Evolutionary conservation across 164 flowering plant species (phyloP).

Genomic region (Echeveria elegans): DNA sequence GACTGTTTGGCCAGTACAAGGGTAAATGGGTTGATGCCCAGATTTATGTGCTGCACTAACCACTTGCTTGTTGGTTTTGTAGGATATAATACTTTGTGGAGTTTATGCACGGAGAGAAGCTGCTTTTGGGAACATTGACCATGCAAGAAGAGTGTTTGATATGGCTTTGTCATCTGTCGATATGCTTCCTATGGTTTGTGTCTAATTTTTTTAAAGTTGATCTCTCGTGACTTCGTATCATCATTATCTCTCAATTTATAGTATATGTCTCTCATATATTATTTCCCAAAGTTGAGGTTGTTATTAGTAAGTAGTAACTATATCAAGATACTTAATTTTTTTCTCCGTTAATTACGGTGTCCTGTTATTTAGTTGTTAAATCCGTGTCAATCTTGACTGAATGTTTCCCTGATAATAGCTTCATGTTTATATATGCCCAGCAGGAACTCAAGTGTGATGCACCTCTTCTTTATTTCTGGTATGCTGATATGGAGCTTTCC

Average conservation of each 20-base stretch:
- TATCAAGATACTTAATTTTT: too few species aligned
- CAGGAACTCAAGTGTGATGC: slow-evolving; percentile 59
- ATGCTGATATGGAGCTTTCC: slow-evolving; percentile 72
- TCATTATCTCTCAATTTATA: background rate
- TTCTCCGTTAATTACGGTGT: too few species aligned
- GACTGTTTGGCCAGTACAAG: too few species aligned
- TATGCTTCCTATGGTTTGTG: slow-evolving; percentile 59
- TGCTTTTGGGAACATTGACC: slow-evolving; percentile 62
- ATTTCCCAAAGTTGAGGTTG: background rate
- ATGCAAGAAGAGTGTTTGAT: slow-evolving; percentile 87
- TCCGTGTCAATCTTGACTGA: too few species aligned
- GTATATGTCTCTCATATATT: background rate
- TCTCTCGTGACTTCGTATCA: background rate
- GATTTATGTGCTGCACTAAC: background rate
- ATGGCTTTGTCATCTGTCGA: slow-evolving; percentile 79
- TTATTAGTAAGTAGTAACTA: background rate
- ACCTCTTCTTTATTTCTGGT: slow-evolving; percentile 79
- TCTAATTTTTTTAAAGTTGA: background rate
- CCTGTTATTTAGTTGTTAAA: too few species aligned
- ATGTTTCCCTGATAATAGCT: slow-evolving; percentile 5
- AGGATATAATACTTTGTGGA: slow-evolving; percentile 92
- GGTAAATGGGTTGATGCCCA: too few species aligned
- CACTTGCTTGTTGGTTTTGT: slow-evolving; percentile 10
- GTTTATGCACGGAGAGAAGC: slow-evolving; percentile 90
- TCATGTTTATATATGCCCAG: slow-evolving; percentile 7